phyloP scores from a whole-genome alignment of 257 asterid species.

The Solanum pinnatisectum region DNA sequence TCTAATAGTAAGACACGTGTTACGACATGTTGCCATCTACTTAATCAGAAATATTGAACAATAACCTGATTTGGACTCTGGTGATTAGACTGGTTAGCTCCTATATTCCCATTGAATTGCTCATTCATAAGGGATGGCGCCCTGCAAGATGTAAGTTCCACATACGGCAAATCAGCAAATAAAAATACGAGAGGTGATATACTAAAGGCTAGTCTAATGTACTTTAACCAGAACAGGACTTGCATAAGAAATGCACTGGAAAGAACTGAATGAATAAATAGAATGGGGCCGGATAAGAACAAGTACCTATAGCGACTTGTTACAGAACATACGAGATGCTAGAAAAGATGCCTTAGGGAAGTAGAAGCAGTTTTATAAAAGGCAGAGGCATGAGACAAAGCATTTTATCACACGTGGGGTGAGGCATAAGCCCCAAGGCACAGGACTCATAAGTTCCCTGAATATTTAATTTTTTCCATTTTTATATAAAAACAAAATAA shows the following conservation, averaged over 20 bases:
- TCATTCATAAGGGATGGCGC: conserved; percentile 2
- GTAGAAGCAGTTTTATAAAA: neutral
- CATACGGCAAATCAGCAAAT: neutral
- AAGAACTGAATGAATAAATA: neutral
- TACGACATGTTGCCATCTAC: neutral
- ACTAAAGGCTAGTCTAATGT: neutral
- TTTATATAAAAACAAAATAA: neutral
- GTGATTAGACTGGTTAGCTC: conserved; percentile 2
- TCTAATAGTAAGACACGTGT: neutral
- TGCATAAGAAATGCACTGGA: neutral
- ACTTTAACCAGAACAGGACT: neutral
- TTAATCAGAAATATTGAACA: neutral
- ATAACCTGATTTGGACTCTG: neutral
- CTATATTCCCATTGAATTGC: neutral
- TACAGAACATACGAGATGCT: neutral
- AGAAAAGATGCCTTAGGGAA: neutral
- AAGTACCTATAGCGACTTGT: neutral
- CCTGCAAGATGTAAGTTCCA: conserved; percentile 10
- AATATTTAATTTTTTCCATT: neutral
- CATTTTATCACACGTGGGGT: neutral
- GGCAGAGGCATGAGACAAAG: neutral
- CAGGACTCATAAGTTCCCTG: neutral
- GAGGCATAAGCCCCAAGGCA: neutral
- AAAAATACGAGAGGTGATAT: neutral
- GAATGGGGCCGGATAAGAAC: neutral